Evolutionary conservation across 257 asterid species (phyloP), one percentile per base, ranked within the genome.

Genomic region (Striga asiatica): DNA sequence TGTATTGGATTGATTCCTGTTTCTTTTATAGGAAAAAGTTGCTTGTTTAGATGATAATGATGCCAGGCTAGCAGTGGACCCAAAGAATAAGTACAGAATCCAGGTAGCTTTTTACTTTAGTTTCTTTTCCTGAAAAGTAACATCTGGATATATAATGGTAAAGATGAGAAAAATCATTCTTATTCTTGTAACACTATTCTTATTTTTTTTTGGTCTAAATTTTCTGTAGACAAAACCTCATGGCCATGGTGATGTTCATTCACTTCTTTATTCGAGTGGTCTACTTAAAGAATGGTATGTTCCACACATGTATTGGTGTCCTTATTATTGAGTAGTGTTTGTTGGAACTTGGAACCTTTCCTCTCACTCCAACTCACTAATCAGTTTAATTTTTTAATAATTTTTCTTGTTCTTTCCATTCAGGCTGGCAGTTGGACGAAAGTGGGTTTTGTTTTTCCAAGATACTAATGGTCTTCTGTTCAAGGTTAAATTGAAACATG

Each of bases 181-280:
- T 39, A 35, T 64, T 56, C 42, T 52, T 54, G 21, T 28, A 20
- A 50, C 56, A 43, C 41, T 58, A 50, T 28, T 48, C 41, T 58
- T 58, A 49, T 28, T 61, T 61, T 14, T 18, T 54, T n/a, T 28
- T 58, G 28, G n/a, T 18, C 12, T 24, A 9, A 20, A 9, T 71
- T 41, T 46, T 65, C 60, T 66, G 11, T 65, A 91, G 98, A 91
- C 95, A 69, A 91, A 91, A 73, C 98, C 98, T 61, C 98, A 91
- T 61, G 98, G 98, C 63, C 98, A 91, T 71, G 98, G 98, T 48
- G 98, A 91, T 62, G 94, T 91, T 70, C 98, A 91, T 73, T 82
- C 96, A 34, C 95, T 91, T 80, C 93, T 91, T 39, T 87, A 78
- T 71, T 84, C 98, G 39, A 82, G 78, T 50, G 96, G 98, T 53